phyloP scores from a whole-genome alignment of 139 green algal genomes.

The Micromonas pusilla region DNA sequence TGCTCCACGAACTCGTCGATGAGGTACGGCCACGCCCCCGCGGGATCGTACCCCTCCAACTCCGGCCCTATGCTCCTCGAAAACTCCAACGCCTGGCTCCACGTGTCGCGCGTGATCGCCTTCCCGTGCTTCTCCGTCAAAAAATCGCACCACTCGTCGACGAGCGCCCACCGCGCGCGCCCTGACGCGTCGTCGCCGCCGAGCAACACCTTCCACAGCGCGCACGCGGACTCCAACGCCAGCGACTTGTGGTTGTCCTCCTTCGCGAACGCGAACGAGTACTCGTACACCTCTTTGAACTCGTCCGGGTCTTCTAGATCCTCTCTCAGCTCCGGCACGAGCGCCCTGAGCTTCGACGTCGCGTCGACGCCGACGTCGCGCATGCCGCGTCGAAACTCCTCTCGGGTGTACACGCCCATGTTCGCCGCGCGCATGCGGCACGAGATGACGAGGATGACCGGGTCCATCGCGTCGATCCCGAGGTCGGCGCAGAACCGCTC shows the following conservation, averaged over 20 bases:
- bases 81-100: slow-evolving; percentile 44
- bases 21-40: slow-evolving; percentile 44
- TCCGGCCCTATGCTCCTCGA: not conserved
- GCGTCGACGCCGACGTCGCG: not conserved
- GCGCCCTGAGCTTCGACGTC: not conserved
- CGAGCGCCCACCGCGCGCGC: slow-evolving; percentile 1
- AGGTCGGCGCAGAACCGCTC: not conserved
- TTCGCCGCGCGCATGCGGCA: slow-evolving; percentile 2
- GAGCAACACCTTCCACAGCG: slow-evolving; percentile 20
- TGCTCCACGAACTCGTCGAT: slow-evolving; percentile 48
- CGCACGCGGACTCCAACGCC: not conserved
- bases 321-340: not conserved
- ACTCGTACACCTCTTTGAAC: slow-evolving; percentile 24
- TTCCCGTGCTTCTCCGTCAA: not conserved
- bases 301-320: not conserved
- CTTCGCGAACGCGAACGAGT: slow-evolving; percentile 11
- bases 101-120: slow-evolving; percentile 38
- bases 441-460: slow-evolving; percentile 12
- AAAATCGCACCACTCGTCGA: slow-evolving; percentile 23
- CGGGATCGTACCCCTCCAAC: slow-evolving; percentile 38
- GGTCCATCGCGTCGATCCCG: slow-evolving; percentile 11
- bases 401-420: slow-evolving; percentile 13
- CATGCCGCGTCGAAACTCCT: slow-evolving; percentile 10
- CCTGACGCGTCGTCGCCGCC: not conserved
- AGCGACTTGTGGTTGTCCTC: slow-evolving; percentile 8